A percentile compares a stretch with the other conserved stretches of the same genome.
phyloP scores from a whole-genome alignment of 2,329 filamentous ascomycete genomes.

The Pyrenophora teres region DNA sequence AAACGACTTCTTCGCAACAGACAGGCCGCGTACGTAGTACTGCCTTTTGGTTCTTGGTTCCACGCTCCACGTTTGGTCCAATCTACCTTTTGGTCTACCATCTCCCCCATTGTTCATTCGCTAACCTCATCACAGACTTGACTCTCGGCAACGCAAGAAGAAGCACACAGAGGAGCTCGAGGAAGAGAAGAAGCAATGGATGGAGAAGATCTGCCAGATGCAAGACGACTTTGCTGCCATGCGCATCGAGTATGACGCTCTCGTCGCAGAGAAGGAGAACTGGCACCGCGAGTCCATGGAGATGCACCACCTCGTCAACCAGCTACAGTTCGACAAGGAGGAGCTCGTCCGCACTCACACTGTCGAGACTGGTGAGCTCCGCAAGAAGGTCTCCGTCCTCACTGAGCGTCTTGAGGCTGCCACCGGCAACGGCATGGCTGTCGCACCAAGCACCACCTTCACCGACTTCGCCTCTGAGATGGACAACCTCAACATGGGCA shows the following conservation, averaged over 20 bases:
- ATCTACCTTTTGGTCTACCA: conserved; percentile 38
- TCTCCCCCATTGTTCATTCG: conserved; percentile 31
- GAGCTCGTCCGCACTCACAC: conserved; percentile 88
- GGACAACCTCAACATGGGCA: conserved; percentile 80
- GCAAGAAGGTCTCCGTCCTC: conserved; percentile 88
- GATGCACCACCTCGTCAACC: conserved; percentile 75
- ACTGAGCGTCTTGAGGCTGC: conserved; percentile 70
- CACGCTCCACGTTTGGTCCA: conserved; percentile 39
- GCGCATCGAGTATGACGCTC: conserved; percentile 62
- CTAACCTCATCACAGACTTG: conserved; percentile 67
- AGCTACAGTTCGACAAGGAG: conserved; percentile 83
- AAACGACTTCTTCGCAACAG: conserved; percentile 93
- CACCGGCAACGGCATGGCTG: conserved; percentile 52
- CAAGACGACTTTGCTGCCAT: conserved; percentile 76
- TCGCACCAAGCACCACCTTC: conserved; percentile 65
- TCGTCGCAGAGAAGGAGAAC: conserved; percentile 63
- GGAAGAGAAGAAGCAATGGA: conserved; percentile 93
- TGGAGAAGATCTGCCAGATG: conserved; percentile 73
- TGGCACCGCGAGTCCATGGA: conserved; percentile 75
- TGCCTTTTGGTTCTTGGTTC: conserved; percentile 52
- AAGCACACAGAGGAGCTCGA: conserved; percentile 96
- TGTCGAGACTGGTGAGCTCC: conserved; percentile 85
- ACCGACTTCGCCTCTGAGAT: conserved; percentile 77
- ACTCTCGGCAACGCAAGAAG: conserved; percentile 97
- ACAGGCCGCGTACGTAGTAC: conserved; percentile 81